Conservation (phyloP, 2,329 filamentous ascomycete species). For the Penicillium sp. region DNA sequence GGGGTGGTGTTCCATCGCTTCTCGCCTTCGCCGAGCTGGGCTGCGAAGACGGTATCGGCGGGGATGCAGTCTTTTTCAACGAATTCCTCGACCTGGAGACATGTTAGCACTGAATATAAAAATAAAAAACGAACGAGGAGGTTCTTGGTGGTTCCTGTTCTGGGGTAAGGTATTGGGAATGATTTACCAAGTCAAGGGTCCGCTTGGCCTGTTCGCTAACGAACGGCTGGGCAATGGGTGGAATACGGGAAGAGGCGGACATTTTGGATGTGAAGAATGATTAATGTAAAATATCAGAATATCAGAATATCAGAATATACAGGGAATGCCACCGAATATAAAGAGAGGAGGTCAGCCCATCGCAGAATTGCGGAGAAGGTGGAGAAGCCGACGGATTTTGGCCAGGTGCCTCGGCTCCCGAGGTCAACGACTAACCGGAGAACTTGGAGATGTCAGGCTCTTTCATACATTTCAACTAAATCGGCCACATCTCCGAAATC, state of each 20-base stretch:
- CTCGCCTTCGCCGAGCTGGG: slow-evolving; percentile 74
- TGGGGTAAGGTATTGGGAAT: not conserved
- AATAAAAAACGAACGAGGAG: not conserved
- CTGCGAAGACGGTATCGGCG: slow-evolving; percentile 75
- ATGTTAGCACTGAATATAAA: not conserved
- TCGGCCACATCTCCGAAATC: not conserved
- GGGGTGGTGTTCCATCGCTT: slow-evolving; percentile 80
- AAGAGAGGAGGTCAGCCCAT: slow-evolving; percentile 12
- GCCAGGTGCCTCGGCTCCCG: slow-evolving; percentile 25
- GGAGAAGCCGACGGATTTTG: slow-evolving; percentile 33
- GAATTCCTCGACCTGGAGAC: slow-evolving; percentile 78
- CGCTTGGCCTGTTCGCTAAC: slow-evolving; percentile 84
- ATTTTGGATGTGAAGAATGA: slow-evolving; percentile 37
- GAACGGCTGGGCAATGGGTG: slow-evolving; percentile 58
- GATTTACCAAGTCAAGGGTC: slow-evolving; percentile 70
- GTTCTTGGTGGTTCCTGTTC: not conserved
- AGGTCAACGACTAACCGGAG: slow-evolving; percentile 4
- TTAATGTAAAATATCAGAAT: not conserved
- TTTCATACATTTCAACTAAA: not conserved
- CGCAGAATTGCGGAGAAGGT: slow-evolving; percentile 27
- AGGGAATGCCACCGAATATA: slow-evolving; percentile 9
- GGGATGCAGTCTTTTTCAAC: slow-evolving; percentile 94
- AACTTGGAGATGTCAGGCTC: not conserved
- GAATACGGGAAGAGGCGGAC: slow-evolving; percentile 55
- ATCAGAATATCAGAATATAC: not conserved